Conservation (phyloP, 1,284 basidiomycete genomes). For the Ustilago crameri region DNA sequence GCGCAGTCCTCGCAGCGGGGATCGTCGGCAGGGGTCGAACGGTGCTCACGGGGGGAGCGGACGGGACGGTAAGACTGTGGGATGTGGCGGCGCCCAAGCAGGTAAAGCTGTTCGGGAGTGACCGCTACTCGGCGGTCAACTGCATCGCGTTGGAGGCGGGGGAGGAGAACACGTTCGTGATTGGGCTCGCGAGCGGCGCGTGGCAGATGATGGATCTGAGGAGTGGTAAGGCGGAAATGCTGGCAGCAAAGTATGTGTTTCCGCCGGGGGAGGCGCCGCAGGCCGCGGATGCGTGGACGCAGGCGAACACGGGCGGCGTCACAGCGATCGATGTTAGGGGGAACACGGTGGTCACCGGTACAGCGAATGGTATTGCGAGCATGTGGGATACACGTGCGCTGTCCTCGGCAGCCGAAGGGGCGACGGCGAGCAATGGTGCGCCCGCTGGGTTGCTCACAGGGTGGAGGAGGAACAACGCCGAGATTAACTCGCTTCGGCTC, state of each 20-base stretch:
- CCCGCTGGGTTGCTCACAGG: constrained; percentile 24
- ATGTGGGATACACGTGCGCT: constrained; percentile 74
- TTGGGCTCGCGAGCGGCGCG: constrained; percentile 74
- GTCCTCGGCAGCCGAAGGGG: constrained; percentile 4
- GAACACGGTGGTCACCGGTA: constrained; percentile 75
- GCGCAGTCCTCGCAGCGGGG: constrained; percentile 72
- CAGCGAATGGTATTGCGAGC: constrained; percentile 74
- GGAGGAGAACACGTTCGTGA: constrained; percentile 59
- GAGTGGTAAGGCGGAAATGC: constrained; percentile 70
- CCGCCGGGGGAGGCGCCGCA: constrained; percentile 45
- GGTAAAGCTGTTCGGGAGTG: constrained; percentile 64
- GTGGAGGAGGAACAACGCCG: constrained; percentile 38
- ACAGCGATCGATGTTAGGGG: constrained; percentile 29
- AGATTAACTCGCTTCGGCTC: constrained; percentile 14
- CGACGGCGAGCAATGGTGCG: not conserved
- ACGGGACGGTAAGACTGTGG: constrained; percentile 80
- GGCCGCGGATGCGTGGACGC: constrained; percentile 73
- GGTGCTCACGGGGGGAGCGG: constrained; percentile 74
- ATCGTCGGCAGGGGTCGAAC: constrained; percentile 77
- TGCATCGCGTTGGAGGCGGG: constrained; percentile 68
- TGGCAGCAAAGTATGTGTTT: constrained; percentile 68
- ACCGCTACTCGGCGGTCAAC: constrained; percentile 70
- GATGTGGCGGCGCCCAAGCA: constrained; percentile 75
- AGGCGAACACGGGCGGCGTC: constrained; percentile 69
- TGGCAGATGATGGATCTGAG: constrained; percentile 75